A percentile compares a stretch with the other conserved stretches of the same genome.
Evolutionary conservation across 2,329 filamentous ascomycete species (phyloP).

Genomic region (Diplodia intermedia): DNA sequence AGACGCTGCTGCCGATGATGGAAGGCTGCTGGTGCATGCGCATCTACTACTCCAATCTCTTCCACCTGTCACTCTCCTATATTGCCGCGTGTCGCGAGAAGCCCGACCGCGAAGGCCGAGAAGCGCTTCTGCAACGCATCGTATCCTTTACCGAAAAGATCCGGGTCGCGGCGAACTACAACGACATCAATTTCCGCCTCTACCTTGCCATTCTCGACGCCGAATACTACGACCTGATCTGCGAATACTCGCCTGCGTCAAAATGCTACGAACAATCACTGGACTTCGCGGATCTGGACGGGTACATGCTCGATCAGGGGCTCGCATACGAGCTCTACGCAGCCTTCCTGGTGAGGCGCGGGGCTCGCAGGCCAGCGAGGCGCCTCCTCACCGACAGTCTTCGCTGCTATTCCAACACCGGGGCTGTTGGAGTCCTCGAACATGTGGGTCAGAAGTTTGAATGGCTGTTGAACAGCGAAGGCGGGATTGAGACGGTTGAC

Average conservation of each 20-base stretch:
- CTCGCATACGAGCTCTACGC: constrained; percentile 77
- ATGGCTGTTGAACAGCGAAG: constrained; percentile 69
- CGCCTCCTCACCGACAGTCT: constrained; percentile 73
- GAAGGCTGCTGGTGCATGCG: constrained; percentile 55
- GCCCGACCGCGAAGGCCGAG: constrained; percentile 48
- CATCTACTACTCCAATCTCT: constrained; percentile 51
- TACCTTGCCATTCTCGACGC: constrained; percentile 74
- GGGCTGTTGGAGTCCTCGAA: constrained; percentile 72
- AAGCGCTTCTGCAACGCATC: constrained; percentile 61
- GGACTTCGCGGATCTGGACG: constrained; percentile 73
- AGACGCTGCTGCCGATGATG: constrained; percentile 50
- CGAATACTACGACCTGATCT: constrained; percentile 69
- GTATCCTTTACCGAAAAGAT: constrained; percentile 65
- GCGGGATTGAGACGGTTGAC: constrained; percentile 66
- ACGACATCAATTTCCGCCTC: constrained; percentile 72
- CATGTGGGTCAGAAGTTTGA: constrained; percentile 72
- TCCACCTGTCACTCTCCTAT: constrained; percentile 53
- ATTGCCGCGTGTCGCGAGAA: constrained; percentile 50
- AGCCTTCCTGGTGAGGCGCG: constrained; percentile 70
- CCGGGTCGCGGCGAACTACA: constrained; percentile 68
- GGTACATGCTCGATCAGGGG: constrained; percentile 74
- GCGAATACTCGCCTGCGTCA: constrained; percentile 62
- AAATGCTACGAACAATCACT: constrained; percentile 72
- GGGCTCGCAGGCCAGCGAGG: constrained; percentile 71
- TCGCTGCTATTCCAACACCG: constrained; percentile 71